A percentile compares a stretch with the other conserved stretches of the same genome.
Conservation (phyloP, 768 basidiomycete genomes). For the Pleurotus eryngii region DNA sequence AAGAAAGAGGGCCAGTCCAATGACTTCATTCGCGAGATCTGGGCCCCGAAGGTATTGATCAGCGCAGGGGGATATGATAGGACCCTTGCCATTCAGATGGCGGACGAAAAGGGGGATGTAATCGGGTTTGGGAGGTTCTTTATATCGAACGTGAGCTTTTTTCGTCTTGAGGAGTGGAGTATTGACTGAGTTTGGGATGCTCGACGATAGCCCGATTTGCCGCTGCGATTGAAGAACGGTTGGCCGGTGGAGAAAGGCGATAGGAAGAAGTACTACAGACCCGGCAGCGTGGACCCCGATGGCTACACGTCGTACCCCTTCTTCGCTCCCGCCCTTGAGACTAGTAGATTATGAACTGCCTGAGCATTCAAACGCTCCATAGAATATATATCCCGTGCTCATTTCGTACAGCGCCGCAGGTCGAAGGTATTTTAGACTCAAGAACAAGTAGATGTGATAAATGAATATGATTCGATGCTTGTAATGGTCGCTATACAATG, state of each 20-base stretch:
- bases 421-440: too few relatives aligned
- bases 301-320: slow-evolving; percentile 31
- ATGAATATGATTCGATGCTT: too few relatives aligned
- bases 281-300: slow-evolving; percentile 16
- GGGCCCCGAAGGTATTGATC: slow-evolving; percentile 24
- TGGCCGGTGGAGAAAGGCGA: slow-evolving; percentile 22
- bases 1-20: slow-evolving; percentile 11
- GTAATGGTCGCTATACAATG: neutral
- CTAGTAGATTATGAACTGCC: too few relatives aligned
- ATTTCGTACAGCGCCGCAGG: too few relatives aligned
- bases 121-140: slow-evolving; percentile 33
- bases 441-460: too few relatives aligned
- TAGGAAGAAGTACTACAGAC: slow-evolving; percentile 24
- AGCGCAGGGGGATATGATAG: slow-evolving; percentile 30
- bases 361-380: too few relatives aligned
- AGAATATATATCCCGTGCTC: too few relatives aligned
- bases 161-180: neutral
- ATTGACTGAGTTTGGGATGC: neutral
- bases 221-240: slow-evolving; percentile 23
- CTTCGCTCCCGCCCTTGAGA: neutral
- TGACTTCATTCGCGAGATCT: slow-evolving; percentile 21
- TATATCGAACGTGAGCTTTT: slow-evolving; percentile 30
- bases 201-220: slow-evolving; percentile 28
- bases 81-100: slow-evolving; percentile 23
- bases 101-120: slow-evolving; percentile 20